Conservation (phyloP, 805 yeast genomes). For the Dipodascopsis uninucleata region DNA sequence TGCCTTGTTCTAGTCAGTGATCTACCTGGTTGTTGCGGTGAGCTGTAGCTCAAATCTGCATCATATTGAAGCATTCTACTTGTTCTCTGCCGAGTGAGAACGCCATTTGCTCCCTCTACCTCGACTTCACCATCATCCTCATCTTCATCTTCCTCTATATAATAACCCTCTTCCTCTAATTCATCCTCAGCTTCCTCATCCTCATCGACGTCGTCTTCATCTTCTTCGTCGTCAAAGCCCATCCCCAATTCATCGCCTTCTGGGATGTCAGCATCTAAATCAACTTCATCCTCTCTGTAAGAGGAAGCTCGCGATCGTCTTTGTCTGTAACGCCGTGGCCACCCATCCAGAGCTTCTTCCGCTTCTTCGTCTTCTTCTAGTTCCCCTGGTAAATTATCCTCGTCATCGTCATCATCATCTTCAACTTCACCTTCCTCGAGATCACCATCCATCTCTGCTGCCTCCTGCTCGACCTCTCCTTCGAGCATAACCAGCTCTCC, state of each 20-base stretch:
- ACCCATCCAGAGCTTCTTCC: conserved; percentile 21
- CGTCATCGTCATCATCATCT: conserved; percentile 29
- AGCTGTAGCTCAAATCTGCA: background rate
- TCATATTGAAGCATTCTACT: background rate
- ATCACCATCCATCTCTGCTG: conserved; percentile 31
- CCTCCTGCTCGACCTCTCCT: conserved; percentile 28
- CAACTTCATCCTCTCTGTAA: conserved; percentile 27
- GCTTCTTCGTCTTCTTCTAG: conserved; percentile 33
- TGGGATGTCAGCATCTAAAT: conserved; percentile 27
- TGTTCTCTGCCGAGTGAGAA: too few species aligned
- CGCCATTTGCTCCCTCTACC: conserved; percentile 3
- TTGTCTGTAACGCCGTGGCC: conserved; percentile 30
- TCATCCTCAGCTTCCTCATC: conserved; percentile 9
- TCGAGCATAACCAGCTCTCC: conserved; percentile 11
- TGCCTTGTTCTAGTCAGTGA: background rate
- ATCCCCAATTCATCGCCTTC: conserved; percentile 36
- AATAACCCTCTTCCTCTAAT: background rate
- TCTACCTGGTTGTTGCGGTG: background rate
- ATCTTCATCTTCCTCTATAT: conserved; percentile 10
- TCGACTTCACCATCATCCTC: conserved; percentile 11
- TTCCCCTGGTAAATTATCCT: conserved; percentile 25
- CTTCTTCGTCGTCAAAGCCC: conserved; percentile 17
- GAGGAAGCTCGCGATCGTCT: conserved; percentile 15
- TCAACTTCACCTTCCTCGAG: conserved; percentile 19
- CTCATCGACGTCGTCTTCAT: conserved; percentile 10